Base-by-base conservation (phyloP, 2,329 filamentous ascomycete species). In the Phialemoniopsis sp. region DNA sequence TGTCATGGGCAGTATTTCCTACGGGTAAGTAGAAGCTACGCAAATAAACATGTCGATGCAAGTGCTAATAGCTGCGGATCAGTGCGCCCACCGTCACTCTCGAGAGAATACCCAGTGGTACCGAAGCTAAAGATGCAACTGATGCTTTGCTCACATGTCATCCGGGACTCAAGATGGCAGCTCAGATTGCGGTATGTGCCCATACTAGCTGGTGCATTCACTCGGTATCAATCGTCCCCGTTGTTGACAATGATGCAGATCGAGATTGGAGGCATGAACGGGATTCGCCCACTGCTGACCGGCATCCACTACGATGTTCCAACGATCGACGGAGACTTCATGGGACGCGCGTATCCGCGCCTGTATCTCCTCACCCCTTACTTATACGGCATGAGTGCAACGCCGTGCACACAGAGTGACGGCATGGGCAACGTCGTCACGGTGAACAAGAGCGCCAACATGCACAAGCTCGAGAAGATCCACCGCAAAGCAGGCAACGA, bases 11-110 rank as follows among this genome's bases (percentile, higher is more conserved):
- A 64, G 64, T 32, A 64, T 67, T 29, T 65, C 66, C 0, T 65
- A 64, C 1, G 68, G 67, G 56, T 70, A 69, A 31, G 68, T 67
- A 4, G 65, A 62, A 29, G 63, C 64, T 0, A 65, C 58, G 14
- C 62, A 65, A 7, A 59, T 62, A 29, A 62, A 62, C 26, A 63
- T 66, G 46, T 55, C 58, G 0, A 53, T 66, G n/a, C n/a, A n/a
- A n/a, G n/a, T n/a, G n/a, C n/a, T n/a, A n/a, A n/a, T 2, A 52
- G 55, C 1, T 52, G 51, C 2, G 64, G 63, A 3, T 59, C 49
- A 13, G 63, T 64, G 42, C 63, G 64, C 18, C 46, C 56, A 13
- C 49, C 48, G 5, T 63, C 59, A 1, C 60, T 65, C 32, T n/a
- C n/a, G n/a, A n/a, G n/a, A 55, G 64, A 29, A 58, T 57, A 3